Evolutionary conservation across 2,329 filamentous ascomycete genomes (phyloP), one percentile per base, ranked within the genome.

Genomic region (Tolypocladium paradoxum): DNA sequence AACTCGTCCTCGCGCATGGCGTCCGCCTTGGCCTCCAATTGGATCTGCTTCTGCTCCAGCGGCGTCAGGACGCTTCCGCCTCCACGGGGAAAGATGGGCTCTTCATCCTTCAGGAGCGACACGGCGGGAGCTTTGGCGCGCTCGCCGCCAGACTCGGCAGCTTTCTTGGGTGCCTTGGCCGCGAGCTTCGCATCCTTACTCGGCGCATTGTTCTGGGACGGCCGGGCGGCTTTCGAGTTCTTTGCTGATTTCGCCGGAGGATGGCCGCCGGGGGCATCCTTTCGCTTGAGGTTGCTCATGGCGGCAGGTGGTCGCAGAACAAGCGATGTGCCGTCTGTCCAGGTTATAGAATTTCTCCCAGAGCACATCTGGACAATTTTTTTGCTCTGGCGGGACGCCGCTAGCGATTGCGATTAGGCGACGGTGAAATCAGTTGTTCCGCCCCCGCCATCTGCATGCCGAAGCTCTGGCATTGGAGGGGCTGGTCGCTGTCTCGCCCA

Each of bases 31-130:
- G 93, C 93, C 70, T 97, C 87, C 54, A 95, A 85, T 63, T 93
- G 87, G 57, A 99, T 97, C 70, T 97, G 90, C 73, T 96, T 96
- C 67, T 95, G 88, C 69, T 99, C 93, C 50, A 99, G 76, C 22
- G 93, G 91, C 2, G 93, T 96, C 66, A 99, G 74, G 51, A 96
- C 78, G 65, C 89, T 95, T 51, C 84, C 92, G 45, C 93, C 95
- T 53, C 93, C 93, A 77, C 93, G 83, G 60, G 93, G 92, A 64
- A 99, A 99, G 46, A 92, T 78, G 35, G 85, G 84, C 66, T 96
- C 93, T 60, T 97, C 93, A 59, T 93, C 86, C 67, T 78, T 83
- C 50, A 81, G 65, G 12, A 73, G 65, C 37, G 77, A 76, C 52
- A 79, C 65, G 33, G 73, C 59, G 16, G 69, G 65, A 8, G 61